A percentile compares a stretch with the other conserved stretches of the same genome.
These are phyloP conservation scores for Priceomyces medius DNA, from an alignment of 805 yeast species.

Conservation along the genomic window DNA sequence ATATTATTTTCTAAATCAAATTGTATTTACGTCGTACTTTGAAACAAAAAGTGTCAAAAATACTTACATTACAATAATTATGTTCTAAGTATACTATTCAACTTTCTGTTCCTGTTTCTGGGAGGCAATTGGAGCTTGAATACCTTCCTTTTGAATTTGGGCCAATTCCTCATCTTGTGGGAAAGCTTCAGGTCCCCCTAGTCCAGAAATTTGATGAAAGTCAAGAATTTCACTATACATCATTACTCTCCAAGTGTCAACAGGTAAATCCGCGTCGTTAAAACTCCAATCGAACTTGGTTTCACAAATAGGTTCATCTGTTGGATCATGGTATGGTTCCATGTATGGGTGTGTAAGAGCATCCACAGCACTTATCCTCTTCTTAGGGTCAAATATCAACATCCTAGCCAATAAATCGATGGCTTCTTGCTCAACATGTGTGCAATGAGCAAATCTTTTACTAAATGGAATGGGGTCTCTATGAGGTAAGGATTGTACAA, in stretches of 20 bases:
- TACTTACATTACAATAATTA: background rate
- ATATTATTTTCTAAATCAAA: no score
- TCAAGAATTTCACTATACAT: slow-evolving; percentile 97
- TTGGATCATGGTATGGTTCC: slow-evolving; percentile 94
- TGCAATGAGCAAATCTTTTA: slow-evolving; percentile 68
- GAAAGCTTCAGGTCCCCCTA: slow-evolving; percentile 13
- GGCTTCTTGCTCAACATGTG: slow-evolving; percentile 74
- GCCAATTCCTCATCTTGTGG: slow-evolving; percentile 22
- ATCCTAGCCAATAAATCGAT: slow-evolving; percentile 83
- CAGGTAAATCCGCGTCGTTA: slow-evolving; percentile 96
- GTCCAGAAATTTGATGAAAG: slow-evolving; percentile 83
- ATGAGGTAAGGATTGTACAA: slow-evolving; percentile 90
- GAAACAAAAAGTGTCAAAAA: background rate
- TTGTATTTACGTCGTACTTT: background rate
- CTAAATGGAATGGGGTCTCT: slow-evolving; percentile 88
- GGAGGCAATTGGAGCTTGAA: slow-evolving; percentile 21
- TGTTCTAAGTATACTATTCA: slow-evolving; percentile 8
- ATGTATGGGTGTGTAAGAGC: slow-evolving; percentile 88
- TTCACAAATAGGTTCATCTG: slow-evolving; percentile 94
- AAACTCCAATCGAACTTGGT: slow-evolving; percentile 97
- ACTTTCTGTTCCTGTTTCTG: slow-evolving; percentile 13
- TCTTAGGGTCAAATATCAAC: slow-evolving; percentile 93
- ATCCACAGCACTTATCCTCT: slow-evolving; percentile 88
- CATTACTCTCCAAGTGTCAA: slow-evolving; percentile 98
- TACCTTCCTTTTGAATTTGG: slow-evolving; percentile 27